Evolutionary conservation across 495 filamentous ascomycete genomes (phyloP).

Genomic region (Talaromyces nanjingensis): DNA sequence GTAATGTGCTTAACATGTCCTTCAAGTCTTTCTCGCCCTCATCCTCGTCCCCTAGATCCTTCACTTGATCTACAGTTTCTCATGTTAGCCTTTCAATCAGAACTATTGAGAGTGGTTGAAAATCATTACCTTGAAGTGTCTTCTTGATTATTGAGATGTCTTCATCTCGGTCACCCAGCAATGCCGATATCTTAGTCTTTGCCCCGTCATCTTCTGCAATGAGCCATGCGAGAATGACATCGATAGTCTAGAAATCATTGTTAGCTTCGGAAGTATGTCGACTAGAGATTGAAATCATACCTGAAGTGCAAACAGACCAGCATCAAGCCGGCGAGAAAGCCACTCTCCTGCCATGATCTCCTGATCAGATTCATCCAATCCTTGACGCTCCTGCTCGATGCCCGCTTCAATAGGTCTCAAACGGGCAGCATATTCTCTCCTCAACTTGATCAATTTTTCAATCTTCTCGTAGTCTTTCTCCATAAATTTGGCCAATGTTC

Average conservation of each 20-base stretch:
- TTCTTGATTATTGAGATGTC: constrained; percentile 49
- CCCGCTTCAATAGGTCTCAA: constrained; percentile 58
- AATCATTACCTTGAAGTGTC: constrained; percentile 58
- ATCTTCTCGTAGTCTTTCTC: constrained; percentile 91
- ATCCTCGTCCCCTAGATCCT: constrained; percentile 51
- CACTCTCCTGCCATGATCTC: constrained; percentile 69
- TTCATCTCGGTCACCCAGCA: constrained; percentile 65
- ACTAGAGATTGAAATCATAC: constrained; percentile 14
- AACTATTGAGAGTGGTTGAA: too few relatives aligned
- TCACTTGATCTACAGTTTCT: constrained; percentile 46
- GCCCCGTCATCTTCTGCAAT: constrained; percentile 85
- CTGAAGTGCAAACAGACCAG: constrained; percentile 78
- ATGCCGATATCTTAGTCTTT: constrained; percentile 51
- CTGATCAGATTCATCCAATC: constrained; percentile 45
- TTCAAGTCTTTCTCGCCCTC: constrained; percentile 51
- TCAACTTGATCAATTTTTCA: constrained; percentile 57
- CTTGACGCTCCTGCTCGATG: constrained; percentile 51
- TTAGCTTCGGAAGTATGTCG: constrained; percentile 7
- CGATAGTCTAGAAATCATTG: constrained; percentile 48
- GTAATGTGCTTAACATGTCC: constrained; percentile 65
- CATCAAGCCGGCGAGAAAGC: constrained; percentile 78
- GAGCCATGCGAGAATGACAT: constrained; percentile 87
- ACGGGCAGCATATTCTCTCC: constrained; percentile 62
- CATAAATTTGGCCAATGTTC: constrained; percentile 87
- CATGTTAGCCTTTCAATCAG: constrained; percentile 4